Base-by-base conservation (phyloP, 2,329 filamentous ascomycete species). In the Moelleriella libera region DNA sequence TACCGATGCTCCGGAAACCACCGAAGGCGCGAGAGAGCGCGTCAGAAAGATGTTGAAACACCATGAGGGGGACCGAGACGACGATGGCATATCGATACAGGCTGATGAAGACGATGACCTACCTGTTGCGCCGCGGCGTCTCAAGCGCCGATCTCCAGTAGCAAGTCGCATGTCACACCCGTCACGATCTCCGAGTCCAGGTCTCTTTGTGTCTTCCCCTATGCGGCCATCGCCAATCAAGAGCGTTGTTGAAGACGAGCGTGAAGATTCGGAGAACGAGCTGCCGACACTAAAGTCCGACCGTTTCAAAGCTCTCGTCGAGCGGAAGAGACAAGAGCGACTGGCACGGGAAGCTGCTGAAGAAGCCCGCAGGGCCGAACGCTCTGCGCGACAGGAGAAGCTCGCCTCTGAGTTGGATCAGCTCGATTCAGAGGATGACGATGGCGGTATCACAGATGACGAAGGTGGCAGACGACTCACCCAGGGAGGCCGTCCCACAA, bases 291-390 rank as follows among this genome's bases (percentile, higher is more conserved):
- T 63, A 47, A 67, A 73, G 50, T 75, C 78, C 45, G 69, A 76
- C 41, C 78, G 82, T 5, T 82, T 94, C 57, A 70, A 80, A 51
- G 83, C 82, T 6, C 75, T 94, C 0, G 75, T 92, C 9, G 79
- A 80, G 43, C 76, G 79, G 55, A 92, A 90, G 58, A 77, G 81
- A 45, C 74, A 81, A 51, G 83, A 92, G 58, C 75, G 83, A 6
- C 67, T 81, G 37, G 82, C 77, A 4, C 78, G 72, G 46, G 83
- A 92, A 56, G 78, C 75, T 21, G 72, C 74, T 51, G 69, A 75
- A 49, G 72, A 71, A 46, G 68, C 65, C 34, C 69, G 72, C 52
- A 65, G 64, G 21, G 65, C 67, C 21, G 74, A 73, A 51, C 67
- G 66, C 41, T 53, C 57, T 7, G 65, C 62, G 9, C 60, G 55